Evolutionary conservation across 225 moss, liverwort and hornwort genomes (phyloP).

Genomic region (Ulota crispa): DNA sequence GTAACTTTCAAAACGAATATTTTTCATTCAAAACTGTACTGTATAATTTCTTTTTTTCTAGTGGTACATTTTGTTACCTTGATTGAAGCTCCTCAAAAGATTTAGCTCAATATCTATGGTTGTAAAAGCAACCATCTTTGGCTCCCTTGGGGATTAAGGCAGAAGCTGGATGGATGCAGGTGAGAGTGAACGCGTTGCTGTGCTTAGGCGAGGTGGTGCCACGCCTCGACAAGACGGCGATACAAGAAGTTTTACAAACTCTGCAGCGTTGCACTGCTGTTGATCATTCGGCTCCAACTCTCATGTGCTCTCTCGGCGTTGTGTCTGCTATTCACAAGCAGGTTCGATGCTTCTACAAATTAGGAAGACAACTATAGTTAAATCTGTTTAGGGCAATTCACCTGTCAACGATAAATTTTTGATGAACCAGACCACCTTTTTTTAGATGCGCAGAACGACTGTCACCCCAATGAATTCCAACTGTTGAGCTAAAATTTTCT

Average conservation of each 20-base stretch:
- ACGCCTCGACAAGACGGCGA: slow-evolving; percentile 80
- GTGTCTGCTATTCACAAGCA: slow-evolving; percentile 86
- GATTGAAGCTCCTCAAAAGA: too few species aligned
- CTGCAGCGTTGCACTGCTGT: slow-evolving; percentile 94
- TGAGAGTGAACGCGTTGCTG: slow-evolving; percentile 91
- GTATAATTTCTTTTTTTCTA: too few species aligned
- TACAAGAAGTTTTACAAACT: slow-evolving; percentile 77
- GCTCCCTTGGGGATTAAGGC: too few species aligned
- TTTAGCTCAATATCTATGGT: too few species aligned
- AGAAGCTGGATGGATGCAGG: slow-evolving; percentile 56
- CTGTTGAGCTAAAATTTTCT: background rate
- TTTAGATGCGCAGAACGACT: background rate
- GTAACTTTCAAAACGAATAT: too few species aligned
- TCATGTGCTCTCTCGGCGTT: slow-evolving; percentile 97
- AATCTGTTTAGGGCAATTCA: background rate
- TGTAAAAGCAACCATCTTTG: too few species aligned
- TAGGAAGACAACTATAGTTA: background rate
- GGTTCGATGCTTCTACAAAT: slow-evolving; percentile 40
- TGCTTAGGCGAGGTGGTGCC: slow-evolving; percentile 96
- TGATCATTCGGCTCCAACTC: slow-evolving; percentile 91
- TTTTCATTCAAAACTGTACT: too few species aligned
- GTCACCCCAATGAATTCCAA: background rate
- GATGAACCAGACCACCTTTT: background rate
- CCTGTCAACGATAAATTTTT: background rate
- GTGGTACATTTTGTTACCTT: too few species aligned